Base-by-base conservation (phyloP, 1,284 basidiomycete genomes). In the Phylloboletellus chloephorus region DNA sequence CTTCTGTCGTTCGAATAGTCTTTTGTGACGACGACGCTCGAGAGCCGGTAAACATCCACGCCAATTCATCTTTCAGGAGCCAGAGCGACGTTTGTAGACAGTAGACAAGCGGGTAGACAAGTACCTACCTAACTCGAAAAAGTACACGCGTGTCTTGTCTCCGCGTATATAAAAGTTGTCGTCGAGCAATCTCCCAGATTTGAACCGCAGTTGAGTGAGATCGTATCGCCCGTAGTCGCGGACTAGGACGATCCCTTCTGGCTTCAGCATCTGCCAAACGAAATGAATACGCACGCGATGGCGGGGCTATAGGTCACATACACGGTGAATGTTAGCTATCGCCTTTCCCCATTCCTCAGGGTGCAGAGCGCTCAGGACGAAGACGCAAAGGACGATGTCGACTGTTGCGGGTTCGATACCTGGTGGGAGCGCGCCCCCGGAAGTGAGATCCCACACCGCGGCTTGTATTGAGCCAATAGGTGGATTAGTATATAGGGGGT, bases 161-260 rank as follows among this genome's bases (percentile, higher is more conserved):
- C 95, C 95, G 34, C 95, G 78, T 37, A 94, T 84, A 56, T 97
- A 97, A 50, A 95, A 88, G 60, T 95, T 94, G 37, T 95, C 91
- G 28, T 90, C 86, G 11, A 98, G 74, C 49, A 98, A 73, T 21
- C 96, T 74, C 2, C 86, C 81, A 13, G 78, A 76, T 64, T 91
- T 95, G 73, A 98, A 97, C 4, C 96, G 74, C 17, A 99, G 69
- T 65, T 98, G 95, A 1, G 93, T 88, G 37, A 92, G 76, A 61
- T 99, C 96, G 60, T 98, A 79, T 19, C 96, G 77, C 0, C 93
- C 96, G 57, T 98, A 99, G 62, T 99, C 96, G 5, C 96, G 80
- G 48, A 98, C 73, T 2, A 97, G 71, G 7, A 96, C 72, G 3
- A 81, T 65, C 1, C 96, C 95, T 10, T 82, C 84, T 0, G 92